Evolutionary conservation across 257 asterid species (phyloP), one percentile per base, ranked within the genome.

Genomic region (Ajuga chamaepitys): DNA sequence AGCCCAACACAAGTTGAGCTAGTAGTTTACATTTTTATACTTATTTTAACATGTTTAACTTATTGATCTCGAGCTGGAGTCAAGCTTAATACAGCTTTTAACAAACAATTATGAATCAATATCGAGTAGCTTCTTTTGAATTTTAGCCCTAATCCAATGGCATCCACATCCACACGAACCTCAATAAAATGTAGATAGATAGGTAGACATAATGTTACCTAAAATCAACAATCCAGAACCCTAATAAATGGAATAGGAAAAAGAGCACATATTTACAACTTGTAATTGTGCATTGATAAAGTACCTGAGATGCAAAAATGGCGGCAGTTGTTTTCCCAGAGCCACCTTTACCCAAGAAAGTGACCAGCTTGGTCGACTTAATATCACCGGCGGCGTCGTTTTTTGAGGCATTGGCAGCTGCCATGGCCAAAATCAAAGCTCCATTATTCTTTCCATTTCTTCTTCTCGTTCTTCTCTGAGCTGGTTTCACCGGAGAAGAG

Each of bases 331-430:
- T 89, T 73, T 93, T 89, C 0, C 99, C 99, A 12, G 97, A 85
- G 68, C 96, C 99, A 64, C 99, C 99, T 83, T 93, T 93, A 28
- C 99, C 99, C 58, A 89, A 62, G 74, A 93, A 93, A 21, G 95
- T 89, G 11, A 93, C 81, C 65, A 93, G 71, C 76, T 84, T 89
- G 4, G 94, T 73, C 72, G 95, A 78, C 16, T 76, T 82, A 67
- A 51, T 65, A 57, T 74, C 75, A 45, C 17, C 34, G 17, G 53
- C 34, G 17, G 53, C 18, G 14, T 64, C 85, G 55, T 35, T 73
- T 47, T 71, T 72, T 35, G 70, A 66, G 56, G 85, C 81, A 76
- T 67, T 70, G 75, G 76, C 80, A 55, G 71, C 68, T 26, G 80
- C 80, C 60, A 78, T 34, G n/a, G 58, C 65, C 55, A 75, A 51